These are phyloP conservation scores for Fomitopsis serialis DNA, from an alignment of 768 basidiomycete species.

Conservation along the genomic window DNA sequence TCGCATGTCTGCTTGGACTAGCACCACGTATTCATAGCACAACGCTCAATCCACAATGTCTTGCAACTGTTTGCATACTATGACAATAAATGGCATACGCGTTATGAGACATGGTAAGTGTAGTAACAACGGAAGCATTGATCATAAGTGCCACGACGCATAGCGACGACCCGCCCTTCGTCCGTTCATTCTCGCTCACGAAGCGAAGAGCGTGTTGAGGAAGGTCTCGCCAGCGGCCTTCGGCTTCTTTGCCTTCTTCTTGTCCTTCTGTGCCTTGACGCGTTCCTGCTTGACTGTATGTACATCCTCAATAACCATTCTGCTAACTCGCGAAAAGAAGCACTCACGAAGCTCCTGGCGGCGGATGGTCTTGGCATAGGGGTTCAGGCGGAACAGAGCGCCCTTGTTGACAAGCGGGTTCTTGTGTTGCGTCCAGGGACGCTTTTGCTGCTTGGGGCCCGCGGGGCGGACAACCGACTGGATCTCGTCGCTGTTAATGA, in stretches of 20 bases:
- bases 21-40: too few species aligned
- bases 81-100: neutral
- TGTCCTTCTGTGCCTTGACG: slow-evolving; percentile 50
- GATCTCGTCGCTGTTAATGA: slow-evolving; percentile 98
- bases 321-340: neutral
- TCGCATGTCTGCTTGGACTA: too few species aligned
- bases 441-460: slow-evolving; percentile 78
- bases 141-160: slow-evolving; percentile 1
- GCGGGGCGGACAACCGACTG: slow-evolving; percentile 94
- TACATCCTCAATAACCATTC: neutral
- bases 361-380: slow-evolving; percentile 93
- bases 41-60: too few species aligned
- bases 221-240: slow-evolving; percentile 74
- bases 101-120: slow-evolving; percentile 1
- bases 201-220: slow-evolving; percentile 80
- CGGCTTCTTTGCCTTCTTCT: slow-evolving; percentile 59
- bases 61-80: neutral
- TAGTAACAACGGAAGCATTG: neutral
- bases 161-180: neutral
- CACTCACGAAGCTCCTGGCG: slow-evolving; percentile 82
- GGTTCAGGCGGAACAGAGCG: slow-evolving; percentile 95
- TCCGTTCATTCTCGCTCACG: slow-evolving; percentile 39
- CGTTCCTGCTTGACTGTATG: slow-evolving; percentile 74
- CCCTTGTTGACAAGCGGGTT: slow-evolving; percentile 94
- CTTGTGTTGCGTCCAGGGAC: slow-evolving; percentile 99